Base-by-base conservation (phyloP, 2,329 filamentous ascomycete genomes). In the Torrubiella hemipterigena region DNA sequence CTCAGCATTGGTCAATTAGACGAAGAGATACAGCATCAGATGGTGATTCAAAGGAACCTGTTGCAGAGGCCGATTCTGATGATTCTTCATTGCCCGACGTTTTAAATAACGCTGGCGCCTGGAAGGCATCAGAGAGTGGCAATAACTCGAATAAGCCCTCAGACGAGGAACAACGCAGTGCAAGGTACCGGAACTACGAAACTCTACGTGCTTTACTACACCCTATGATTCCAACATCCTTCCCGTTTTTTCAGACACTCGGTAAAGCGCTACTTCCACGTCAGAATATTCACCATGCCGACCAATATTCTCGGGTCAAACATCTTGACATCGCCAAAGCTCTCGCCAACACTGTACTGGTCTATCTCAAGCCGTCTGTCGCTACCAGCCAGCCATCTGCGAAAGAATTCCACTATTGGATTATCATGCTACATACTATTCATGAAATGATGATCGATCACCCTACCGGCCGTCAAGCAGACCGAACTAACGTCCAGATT, bases 211-310 rank as follows among this genome's bases (percentile, higher is more conserved):
- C 77, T 42, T 63, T 96, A 9, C 66, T 96, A 10, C 79, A 81
- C 45, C 78, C 83, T 20, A 71, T 93, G 43, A 77, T 87, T 15
- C 76, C 77, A 7, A 78, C 79, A 4, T 80, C 87, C n/a, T 81
- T 84, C 13, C 78, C 81, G 1, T 81, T 96, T 43, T 81, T 94
- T 49, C 84, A 93, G 47, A 79, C 77, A 2, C 62, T 96, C 26
- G 89, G 89, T 10, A 91, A 85, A 52, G 73, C 81, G 12, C 62
- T 96, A 15, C 66, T 93, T 4, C 74, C 76, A 26, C 81, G 84
- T 36, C 75, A 86, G 30, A 75, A 75, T 38, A 42, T 47, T 19
- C 47, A 49, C 17, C 50, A 54, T 22, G 67, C 73, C 17, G 86
- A 95, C 43, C 45, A 60, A 3, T 78, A 65, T 41, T 46, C 63